phyloP scores from a whole-genome alignment of 345 rosid genomes.

The Eucalyptus microcorys region DNA sequence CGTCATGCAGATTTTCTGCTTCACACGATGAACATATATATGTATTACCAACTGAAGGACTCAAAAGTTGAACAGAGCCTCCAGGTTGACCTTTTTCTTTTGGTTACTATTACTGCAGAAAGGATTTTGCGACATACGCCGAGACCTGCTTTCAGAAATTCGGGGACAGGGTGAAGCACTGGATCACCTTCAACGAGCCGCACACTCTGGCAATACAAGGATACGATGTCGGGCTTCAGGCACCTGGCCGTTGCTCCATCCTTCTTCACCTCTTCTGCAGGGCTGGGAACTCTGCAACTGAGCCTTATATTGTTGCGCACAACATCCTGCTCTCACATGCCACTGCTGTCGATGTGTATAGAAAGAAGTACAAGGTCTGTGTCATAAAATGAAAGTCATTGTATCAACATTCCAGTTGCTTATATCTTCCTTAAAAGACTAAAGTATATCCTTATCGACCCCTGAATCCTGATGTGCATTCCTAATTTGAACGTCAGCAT shows the following conservation, averaged over 20 bases:
- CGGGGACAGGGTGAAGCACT: conserved; percentile 88
- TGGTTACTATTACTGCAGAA: conserved; percentile 15
- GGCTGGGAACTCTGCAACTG: conserved; percentile 77
- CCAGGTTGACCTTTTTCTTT: neutral
- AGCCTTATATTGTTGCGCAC: conserved; percentile 89
- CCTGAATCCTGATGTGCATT: neutral
- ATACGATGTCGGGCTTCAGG: conserved; percentile 76
- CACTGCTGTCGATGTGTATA: conserved; percentile 44
- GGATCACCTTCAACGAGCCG: conserved; percentile 96
- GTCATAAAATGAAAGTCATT: neutral
- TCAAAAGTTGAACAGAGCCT: neutral
- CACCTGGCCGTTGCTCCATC: conserved; percentile 86
- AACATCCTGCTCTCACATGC: conserved; percentile 67
- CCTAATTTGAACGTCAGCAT: neutral
- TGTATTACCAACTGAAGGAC: neutral
- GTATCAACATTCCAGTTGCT: neutral
- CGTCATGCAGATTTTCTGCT: neutral
- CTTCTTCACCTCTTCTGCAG: conserved; percentile 50
- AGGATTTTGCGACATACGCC: conserved; percentile 65
- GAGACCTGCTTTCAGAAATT: conserved; percentile 80
- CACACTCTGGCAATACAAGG: conserved; percentile 80
- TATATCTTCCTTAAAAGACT: neutral
- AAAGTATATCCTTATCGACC: neutral
- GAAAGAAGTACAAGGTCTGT: conserved; percentile 65
- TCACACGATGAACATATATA: neutral